Conservation (phyloP, 2,329 filamentous ascomycete species). For the Ceratocystis ficicola region DNA sequence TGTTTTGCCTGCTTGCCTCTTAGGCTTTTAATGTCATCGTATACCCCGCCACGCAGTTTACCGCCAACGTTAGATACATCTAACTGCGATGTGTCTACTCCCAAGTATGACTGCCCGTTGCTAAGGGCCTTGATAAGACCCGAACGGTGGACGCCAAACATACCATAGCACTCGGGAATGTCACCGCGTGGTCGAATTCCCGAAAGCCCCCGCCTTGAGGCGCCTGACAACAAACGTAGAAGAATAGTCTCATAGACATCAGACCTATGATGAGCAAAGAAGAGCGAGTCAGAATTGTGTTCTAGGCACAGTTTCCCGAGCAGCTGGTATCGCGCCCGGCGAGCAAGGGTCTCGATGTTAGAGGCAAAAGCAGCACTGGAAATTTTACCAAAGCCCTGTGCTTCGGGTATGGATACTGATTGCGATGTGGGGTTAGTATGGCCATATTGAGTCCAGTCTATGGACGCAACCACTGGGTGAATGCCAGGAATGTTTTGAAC, state of each 20-base stretch:
- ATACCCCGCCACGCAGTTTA: conserved; percentile 10
- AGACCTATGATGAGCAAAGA: conserved; percentile 78
- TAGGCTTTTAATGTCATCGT: not conserved
- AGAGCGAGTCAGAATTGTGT: conserved; percentile 44
- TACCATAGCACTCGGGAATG: conserved; percentile 73
- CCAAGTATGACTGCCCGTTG: conserved; percentile 30
- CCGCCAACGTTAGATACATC: conserved; percentile 28
- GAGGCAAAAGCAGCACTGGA: conserved; percentile 33
- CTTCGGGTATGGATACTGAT: not conserved
- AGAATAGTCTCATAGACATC: conserved; percentile 86
- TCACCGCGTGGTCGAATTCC: conserved; percentile 53
- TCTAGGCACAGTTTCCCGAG: conserved; percentile 51
- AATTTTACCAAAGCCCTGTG: conserved; percentile 22
- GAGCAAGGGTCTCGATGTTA: conserved; percentile 67
- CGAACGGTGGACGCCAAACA: conserved; percentile 60
- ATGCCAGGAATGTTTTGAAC: conserved; percentile 32
- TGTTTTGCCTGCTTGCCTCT: not conserved
- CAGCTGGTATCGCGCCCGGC: conserved; percentile 58
- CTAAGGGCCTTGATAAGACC: conserved; percentile 42
- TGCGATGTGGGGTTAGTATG: not conserved
- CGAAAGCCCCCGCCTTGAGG: conserved; percentile 50
- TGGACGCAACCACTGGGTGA: conserved; percentile 24
- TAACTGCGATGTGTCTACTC: conserved; percentile 28
- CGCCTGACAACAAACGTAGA: conserved; percentile 59
- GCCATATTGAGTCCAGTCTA: conserved; percentile 27